phyloP scores from a whole-genome alignment of 495 filamentous ascomycete genomes.

The Penicillium crystallinum region DNA sequence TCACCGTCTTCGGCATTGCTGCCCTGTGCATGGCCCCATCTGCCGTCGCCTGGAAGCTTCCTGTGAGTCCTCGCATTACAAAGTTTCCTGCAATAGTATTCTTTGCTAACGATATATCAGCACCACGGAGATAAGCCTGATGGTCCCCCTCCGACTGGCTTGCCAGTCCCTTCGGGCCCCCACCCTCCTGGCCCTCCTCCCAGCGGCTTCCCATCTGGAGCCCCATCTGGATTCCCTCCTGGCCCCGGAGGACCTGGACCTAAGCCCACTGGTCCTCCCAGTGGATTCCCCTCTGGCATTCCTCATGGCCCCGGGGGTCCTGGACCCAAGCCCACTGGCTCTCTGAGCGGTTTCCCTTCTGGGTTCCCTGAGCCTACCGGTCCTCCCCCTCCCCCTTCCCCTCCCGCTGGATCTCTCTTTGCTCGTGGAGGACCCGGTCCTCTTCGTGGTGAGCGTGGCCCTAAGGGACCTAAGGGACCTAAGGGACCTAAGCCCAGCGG shows the following conservation, averaged over 20 bases:
- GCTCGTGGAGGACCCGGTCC: neutral
- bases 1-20: conserved; percentile 24
- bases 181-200: conserved; percentile 1
- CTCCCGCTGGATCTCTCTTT: neutral
- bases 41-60: conserved; percentile 17
- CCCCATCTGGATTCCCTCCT: conserved; percentile 5
- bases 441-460: neutral
- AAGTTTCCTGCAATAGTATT: neutral
- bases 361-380: neutral
- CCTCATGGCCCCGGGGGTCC: neutral
- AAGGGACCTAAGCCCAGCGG: neutral
- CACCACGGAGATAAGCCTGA: neutral
- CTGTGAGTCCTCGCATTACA: neutral
- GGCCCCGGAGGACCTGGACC: neutral
- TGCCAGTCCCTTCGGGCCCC: conserved; percentile 9
- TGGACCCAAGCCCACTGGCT: neutral
- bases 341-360: neutral
- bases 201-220: neutral
- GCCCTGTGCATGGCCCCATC: conserved; percentile 22
- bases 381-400: neutral
- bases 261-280: neutral
- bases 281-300: neutral
- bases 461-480: neutral
- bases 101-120: neutral
- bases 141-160: conserved; percentile 10